Percentiles rank a stretch among this genome's conserved stretches.
Conservation (phyloP, 306 rosid genomes). For the Lagenaria siceraria region DNA sequence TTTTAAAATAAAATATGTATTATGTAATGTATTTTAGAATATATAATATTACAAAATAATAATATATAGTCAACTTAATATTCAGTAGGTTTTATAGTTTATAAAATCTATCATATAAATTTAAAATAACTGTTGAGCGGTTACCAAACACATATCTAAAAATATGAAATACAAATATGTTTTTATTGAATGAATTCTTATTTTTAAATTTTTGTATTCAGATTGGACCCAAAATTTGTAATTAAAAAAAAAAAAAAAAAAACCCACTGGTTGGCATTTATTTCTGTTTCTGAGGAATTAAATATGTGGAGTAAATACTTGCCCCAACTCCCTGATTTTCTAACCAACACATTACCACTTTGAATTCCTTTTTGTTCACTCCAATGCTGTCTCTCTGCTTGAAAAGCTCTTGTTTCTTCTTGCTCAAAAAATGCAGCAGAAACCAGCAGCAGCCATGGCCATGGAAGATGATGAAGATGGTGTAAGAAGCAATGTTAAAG, state of each 20-base stretch:
- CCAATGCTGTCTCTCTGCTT: neutral
- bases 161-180: too few relatives aligned
- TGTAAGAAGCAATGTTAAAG: constrained; percentile 24
- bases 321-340: constrained; percentile 1
- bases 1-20: too few relatives aligned
- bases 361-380: neutral
- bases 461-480: neutral
- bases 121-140: too few relatives aligned
- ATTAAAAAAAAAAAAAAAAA: neutral
- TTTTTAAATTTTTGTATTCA: too few relatives aligned
- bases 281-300: neutral
- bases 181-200: too few relatives aligned
- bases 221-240: too few relatives aligned
- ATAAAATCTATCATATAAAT: too few relatives aligned
- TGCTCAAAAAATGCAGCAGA: neutral
- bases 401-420: neutral
- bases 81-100: too few relatives aligned
- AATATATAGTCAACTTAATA: too few relatives aligned
- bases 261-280: neutral
- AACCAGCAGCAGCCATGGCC: neutral
- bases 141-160: too few relatives aligned
- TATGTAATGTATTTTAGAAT: too few relatives aligned
- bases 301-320: neutral
- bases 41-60: too few relatives aligned
- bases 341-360: neutral